Base-by-base conservation (phyloP, 305 asterid species). In the Plantago rigida region DNA sequence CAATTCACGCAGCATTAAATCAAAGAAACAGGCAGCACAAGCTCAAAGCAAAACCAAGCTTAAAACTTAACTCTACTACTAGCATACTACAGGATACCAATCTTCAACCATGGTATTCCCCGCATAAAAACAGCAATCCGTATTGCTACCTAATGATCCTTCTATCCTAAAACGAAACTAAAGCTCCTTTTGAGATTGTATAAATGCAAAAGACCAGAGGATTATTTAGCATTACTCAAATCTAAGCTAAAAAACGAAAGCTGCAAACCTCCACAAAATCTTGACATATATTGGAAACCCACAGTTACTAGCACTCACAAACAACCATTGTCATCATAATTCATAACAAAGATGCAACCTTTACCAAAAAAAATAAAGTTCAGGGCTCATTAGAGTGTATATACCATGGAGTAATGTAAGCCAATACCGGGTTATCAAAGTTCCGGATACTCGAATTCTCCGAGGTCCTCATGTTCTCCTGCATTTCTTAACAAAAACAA, bases 331-430 rank as follows among this genome's bases (percentile, higher is more conserved):
- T 41, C 46, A 41, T 41, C 46, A 41, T 41, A 41, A 41, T 0
- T 41, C 46, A 41, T 41, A 41, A 41, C 12, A 41, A 41, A 9
- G 2, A 41, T 9, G 12, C 12, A 41, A 41, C 9, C 46, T 41
- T 22, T 41, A 1, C 46, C 0, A 19, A n/a, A 15, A 5, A 13
- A 24, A 48, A 66, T 41, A 17, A 47, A 47, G n/a, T 5, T 13
- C 36, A 19, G n/a, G 19, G 49, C 31, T 15, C 47, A 10, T 41
- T 41, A 41, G 13, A 26, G 75, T 48, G 66, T 13, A 66, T 64
- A 52, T 81, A 88, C 99, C 99, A 88, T n/a, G 97, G 99, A 70
- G 99, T 86, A 64, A 92, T 71, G 79, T 92, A 92, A 39, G 96
- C 97, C 54, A 92, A 73, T 58, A 92, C 86, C 64, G 94, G 91